Percentiles rank a stretch among this genome's conserved stretches.
Conservation (phyloP, 1,284 basidiomycete genomes). For the Cutaneotrichosporon sp. region DNA sequence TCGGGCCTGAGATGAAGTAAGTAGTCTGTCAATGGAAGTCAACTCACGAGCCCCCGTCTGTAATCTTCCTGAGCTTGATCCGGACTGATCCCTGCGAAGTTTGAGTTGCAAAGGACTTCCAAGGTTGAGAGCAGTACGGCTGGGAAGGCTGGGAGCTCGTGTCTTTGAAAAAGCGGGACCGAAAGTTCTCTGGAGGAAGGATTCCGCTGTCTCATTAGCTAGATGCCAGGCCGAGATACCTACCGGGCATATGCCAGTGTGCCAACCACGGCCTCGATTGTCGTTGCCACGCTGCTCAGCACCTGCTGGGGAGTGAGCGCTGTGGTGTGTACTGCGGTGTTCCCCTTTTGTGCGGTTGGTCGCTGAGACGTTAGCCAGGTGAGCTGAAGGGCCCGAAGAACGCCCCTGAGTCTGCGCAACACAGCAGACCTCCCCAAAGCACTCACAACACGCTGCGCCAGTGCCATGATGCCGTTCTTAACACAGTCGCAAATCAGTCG, state of each 20-base stretch:
- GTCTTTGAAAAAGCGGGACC: background rate
- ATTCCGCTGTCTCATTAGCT: background rate
- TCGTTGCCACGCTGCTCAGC: background rate
- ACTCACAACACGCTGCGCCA: slow-evolving; percentile 1
- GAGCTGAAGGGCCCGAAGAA: background rate
- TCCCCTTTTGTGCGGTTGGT: no score
- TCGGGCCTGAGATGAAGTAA: background rate
- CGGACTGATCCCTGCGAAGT: background rate
- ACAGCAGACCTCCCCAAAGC: no score
- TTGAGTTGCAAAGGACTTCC: background rate
- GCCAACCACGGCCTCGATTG: background rate
- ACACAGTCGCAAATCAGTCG: no score
- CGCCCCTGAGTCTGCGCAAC: no score
- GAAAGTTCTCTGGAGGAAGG: background rate
- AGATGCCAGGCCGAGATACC: background rate
- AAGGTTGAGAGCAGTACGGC: background rate
- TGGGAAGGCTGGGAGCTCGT: background rate
- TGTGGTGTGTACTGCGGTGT: background rate
- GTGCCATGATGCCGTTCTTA: no score
- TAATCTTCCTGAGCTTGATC: background rate
- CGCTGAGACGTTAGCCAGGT: no score
- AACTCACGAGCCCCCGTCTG: background rate
- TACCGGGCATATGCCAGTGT: background rate
- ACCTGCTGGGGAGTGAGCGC: background rate
- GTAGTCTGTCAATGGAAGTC: background rate